Percentiles rank a stretch among this genome's conserved stretches.
Evolutionary conservation across 139 green algal genomes (phyloP).

Genomic region (Raphidocelis subcapitata): DNA sequence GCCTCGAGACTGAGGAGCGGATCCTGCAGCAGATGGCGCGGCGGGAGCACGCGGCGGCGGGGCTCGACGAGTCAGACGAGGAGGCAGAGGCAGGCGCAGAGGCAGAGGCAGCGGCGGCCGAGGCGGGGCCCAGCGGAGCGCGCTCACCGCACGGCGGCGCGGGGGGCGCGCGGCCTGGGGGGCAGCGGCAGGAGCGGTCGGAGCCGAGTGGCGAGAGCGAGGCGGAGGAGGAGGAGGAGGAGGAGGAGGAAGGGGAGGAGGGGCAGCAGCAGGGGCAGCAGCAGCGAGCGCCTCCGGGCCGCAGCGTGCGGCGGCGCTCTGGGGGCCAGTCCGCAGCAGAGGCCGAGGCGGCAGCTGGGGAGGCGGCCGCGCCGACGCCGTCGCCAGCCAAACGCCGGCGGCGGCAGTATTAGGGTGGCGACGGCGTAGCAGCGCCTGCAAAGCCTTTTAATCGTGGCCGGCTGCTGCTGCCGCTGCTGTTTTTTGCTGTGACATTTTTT

Average conservation of each 20-base stretch:
- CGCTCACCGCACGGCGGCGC: neutral
- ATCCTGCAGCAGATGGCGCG: conserved; percentile 18
- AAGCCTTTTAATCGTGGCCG: no score
- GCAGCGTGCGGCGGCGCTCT: no score
- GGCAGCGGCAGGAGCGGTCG: conserved; percentile 11
- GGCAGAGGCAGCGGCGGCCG: neutral
- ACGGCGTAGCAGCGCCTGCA: no score
- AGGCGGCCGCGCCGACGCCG: no score
- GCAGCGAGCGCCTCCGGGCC: neutral
- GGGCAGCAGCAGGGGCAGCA: conserved; percentile 5
- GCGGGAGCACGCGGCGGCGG: neutral
- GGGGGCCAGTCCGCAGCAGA: no score
- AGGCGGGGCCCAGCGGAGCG: neutral
- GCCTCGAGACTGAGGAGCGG: conserved; percentile 26
- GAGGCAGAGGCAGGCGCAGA: neutral
- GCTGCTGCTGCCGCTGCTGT: no score
- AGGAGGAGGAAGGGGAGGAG: conserved; percentile 4
- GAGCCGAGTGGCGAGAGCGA: neutral
- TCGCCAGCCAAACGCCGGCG: no score
- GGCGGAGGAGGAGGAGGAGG: neutral
- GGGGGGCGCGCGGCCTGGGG: neutral
- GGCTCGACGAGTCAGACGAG: neutral
- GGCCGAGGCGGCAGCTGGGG: no score
- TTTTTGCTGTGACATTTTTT: no score
- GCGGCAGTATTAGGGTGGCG: no score